phyloP scores from a whole-genome alignment of 2,329 filamentous ascomycete species.

The Pestalotiopsis sp. region DNA sequence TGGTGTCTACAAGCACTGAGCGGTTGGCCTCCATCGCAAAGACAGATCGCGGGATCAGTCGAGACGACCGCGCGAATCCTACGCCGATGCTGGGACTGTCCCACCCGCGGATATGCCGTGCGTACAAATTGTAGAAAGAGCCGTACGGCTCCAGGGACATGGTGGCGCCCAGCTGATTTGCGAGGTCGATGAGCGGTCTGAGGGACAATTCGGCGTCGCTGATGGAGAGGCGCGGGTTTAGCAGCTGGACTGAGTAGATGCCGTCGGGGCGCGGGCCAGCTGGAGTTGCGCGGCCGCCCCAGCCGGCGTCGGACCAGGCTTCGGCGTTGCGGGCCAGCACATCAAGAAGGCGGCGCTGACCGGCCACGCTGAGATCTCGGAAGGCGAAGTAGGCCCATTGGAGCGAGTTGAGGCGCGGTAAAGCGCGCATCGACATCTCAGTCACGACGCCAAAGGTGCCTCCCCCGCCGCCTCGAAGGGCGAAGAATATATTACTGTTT shows the following conservation, averaged over 20 bases:
- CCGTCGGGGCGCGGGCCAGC: neutral
- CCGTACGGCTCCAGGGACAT: neutral
- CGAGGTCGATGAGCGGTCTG: neutral
- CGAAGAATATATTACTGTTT: constrained; percentile 64
- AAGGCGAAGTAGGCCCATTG: neutral
- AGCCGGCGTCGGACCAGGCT: neutral
- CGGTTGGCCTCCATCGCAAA: neutral
- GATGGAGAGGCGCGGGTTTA: neutral
- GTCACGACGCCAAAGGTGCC: constrained; percentile 59
- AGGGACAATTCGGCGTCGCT: neutral
- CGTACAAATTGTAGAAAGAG: neutral
- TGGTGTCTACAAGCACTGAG: neutral
- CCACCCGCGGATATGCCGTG: neutral
- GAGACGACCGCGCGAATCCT: neutral
- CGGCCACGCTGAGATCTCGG: neutral
- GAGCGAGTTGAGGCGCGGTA: neutral
- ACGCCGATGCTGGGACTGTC: neutral
- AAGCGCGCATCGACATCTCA: neutral
- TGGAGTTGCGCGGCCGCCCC: neutral
- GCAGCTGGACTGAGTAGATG: neutral
- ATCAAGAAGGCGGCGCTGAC: neutral
- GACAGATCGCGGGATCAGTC: neutral
- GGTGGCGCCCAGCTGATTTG: neutral
- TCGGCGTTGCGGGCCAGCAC: neutral
- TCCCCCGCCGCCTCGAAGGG: constrained; percentile 58